Evolutionary conservation across 306 rosid genomes (phyloP).

Genomic region (Gillenia trifoliata): DNA sequence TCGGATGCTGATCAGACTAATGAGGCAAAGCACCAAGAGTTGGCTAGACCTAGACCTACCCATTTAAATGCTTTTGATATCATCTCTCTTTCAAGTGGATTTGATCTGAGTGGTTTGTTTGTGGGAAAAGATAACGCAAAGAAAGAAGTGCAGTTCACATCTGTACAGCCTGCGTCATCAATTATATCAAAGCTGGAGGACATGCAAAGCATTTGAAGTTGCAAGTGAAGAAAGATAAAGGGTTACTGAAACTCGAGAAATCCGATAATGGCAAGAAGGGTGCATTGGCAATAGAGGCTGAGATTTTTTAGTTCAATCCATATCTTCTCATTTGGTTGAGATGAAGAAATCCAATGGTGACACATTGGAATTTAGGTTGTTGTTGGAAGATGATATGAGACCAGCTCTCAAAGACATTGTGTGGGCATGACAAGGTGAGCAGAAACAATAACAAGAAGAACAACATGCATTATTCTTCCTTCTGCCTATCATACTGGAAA

Average conservation of each 20-base stretch:
- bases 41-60: constrained; percentile 1
- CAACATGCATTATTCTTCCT: constrained; percentile 4
- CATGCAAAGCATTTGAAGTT: constrained; percentile 32
- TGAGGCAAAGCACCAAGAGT: constrained; percentile 26
- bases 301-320: constrained; percentile 42
- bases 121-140: constrained; percentile 23
- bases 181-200: constrained; percentile 39
- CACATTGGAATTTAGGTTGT: constrained; percentile 43
- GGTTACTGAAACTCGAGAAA: constrained; percentile 37
- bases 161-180: constrained; percentile 36
- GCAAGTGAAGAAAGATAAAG: constrained; percentile 40
- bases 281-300: constrained; percentile 36
- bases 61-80: constrained; percentile 57
- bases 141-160: constrained; percentile 40
- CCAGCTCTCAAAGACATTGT: constrained; percentile 52
- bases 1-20: background rate
- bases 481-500: background rate
- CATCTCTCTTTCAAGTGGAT: constrained; percentile 38
- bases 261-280: constrained; percentile 43
- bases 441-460: constrained; percentile 23
- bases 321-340: constrained; percentile 46
- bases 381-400: constrained; percentile 37
- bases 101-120: constrained; percentile 41
- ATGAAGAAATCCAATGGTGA: constrained; percentile 50
- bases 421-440: constrained; percentile 55